These are phyloP conservation scores for Penicillium concentricum DNA, from an alignment of 2,329 filamentous ascomycete genomes.

Conservation along the genomic window DNA sequence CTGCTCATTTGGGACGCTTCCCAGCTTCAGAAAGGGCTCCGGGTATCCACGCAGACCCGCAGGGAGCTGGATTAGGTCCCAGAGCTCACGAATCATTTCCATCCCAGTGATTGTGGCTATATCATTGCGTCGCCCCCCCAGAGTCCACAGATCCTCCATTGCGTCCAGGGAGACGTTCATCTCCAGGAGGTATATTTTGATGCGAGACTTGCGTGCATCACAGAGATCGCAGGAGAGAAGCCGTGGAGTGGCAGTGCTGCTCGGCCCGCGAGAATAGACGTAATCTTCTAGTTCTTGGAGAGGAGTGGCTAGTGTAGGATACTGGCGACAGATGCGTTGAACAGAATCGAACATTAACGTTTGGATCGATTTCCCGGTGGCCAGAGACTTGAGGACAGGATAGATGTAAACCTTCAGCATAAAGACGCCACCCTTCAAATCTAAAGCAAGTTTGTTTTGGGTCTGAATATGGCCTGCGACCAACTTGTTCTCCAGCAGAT, in stretches of 20 bases:
- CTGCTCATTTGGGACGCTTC: conserved; percentile 1
- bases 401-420: conserved; percentile 17
- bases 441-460: conserved; percentile 2
- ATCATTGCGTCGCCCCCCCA: conserved; percentile 8
- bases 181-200: conserved; percentile 18
- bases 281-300: neutral
- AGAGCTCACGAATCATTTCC: conserved; percentile 13
- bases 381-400: conserved; percentile 12
- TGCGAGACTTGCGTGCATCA: conserved; percentile 10
- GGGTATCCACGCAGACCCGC: too few species aligned
- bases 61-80: conserved; percentile 14
- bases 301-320: neutral
- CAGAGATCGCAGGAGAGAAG: conserved; percentile 16
- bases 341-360: conserved; percentile 12
- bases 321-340: neutral
- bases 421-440: conserved; percentile 9
- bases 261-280: neutral
- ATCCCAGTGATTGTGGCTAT: conserved; percentile 3
- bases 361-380: conserved; percentile 12
- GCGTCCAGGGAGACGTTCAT: conserved; percentile 3
- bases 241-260: neutral
- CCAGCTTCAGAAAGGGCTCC: neutral
- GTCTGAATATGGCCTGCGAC: neutral
- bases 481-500: neutral
- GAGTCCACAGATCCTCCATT: conserved; percentile 15